Evolutionary conservation across 257 asterid species (phyloP), one percentile per base, ranked within the genome.

Genomic region (Voacanga thouarsii): DNA sequence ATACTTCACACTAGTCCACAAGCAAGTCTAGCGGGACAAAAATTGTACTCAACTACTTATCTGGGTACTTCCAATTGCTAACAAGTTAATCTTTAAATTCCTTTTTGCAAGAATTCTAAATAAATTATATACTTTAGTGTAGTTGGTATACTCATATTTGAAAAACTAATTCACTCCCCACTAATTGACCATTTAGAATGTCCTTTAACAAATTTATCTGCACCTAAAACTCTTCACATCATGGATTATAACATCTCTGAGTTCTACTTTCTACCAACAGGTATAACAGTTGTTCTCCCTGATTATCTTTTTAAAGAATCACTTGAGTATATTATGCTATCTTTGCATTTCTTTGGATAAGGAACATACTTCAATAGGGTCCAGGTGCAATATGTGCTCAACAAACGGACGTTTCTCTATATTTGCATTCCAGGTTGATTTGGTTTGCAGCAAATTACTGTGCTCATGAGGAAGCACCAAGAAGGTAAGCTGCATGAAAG

Each of bases 371-470:
- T 95, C 97, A 56, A 93, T 68, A 80, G 98, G 96, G 74, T 91
- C 96, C 84, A 92, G 80, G 78, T 88, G 98, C 72, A 95, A 84
- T 86, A 95, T 93, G 80, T 72, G 85, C 89, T 95, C 97, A 86
- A 89, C 89, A 73, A 87, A 96, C 49, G 98, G 87, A 77, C 84
- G 72, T 76, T 88, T 92, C 82, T 89, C 97, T 57, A 76, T 86
- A 78, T 91, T 93, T 1, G 97, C 90, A 68, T 90, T 91, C 99
- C 99, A 95, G 81, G 91, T 91, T 81, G 99, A 93, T 84, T 86
- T 90, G 33, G 96, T 84, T 61, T 90, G 80, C 69, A 95, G 85
- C 83, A 95, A 84, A 82, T 83, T 50, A 30, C 84, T 21, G 81
- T 93, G 92, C 86, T 91, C 91, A 24, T 78, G 87, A 74, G 94